phyloP scores from a whole-genome alignment of 257 asterid species.

The Fraxinus quadrangulata region DNA sequence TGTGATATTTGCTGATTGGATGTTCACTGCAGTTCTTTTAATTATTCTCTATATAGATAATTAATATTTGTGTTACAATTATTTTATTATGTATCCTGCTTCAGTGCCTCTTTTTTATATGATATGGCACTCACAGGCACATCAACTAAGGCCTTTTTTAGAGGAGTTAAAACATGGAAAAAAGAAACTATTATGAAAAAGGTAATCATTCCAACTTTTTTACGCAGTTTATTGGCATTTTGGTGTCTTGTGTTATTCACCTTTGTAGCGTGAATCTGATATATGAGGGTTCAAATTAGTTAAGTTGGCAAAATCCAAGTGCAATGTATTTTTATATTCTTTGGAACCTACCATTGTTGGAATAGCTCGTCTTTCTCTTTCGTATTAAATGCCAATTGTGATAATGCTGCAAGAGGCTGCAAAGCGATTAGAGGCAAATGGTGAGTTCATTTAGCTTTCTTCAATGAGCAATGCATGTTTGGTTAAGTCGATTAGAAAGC shows the following conservation, averaged over 20 bases:
- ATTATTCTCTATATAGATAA: constrained; percentile 82
- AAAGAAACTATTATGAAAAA: constrained; percentile 79
- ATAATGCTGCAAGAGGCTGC: constrained; percentile 64
- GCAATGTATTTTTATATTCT: neutral
- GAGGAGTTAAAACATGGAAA: constrained; percentile 94
- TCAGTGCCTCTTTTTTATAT: constrained; percentile 14
- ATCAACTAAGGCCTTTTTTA: constrained; percentile 80
- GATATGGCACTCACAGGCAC: constrained; percentile 52
- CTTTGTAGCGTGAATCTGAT: neutral
- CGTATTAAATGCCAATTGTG: constrained; percentile 13
- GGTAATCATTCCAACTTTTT: constrained; percentile 36
- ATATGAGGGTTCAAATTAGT: too few species aligned
- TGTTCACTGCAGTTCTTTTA: constrained; percentile 87
- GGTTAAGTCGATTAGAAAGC: too few species aligned
- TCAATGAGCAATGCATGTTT: too few species aligned
- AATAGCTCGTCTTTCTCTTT: neutral
- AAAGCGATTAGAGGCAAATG: constrained; percentile 43
- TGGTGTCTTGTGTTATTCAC: neutral
- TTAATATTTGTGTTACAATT: constrained; percentile 17
- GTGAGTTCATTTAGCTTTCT: constrained; percentile 41
- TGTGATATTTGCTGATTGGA: constrained; percentile 93
- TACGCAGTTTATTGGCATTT: neutral
- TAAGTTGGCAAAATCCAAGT: neutral
- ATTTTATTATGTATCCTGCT: constrained; percentile 4
- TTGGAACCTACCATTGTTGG: neutral